A percentile compares a stretch with the other conserved stretches of the same genome.
Evolutionary conservation across 2,329 filamentous ascomycete genomes (phyloP).

Genomic region (Penicillium verrucosum): DNA sequence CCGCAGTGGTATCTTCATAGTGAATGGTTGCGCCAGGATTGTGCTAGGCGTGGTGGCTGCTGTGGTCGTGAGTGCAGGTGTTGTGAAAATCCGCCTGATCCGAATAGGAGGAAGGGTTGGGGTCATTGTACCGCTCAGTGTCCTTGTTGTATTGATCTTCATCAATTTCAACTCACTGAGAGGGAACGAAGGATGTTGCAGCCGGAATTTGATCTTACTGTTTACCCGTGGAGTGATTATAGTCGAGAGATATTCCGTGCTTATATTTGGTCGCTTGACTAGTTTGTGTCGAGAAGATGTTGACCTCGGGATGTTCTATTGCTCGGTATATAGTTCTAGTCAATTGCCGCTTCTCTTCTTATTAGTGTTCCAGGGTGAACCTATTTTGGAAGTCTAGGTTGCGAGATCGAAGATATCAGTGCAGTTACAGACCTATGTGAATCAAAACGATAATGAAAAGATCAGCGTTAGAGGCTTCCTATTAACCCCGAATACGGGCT

Average conservation of each 20-base stretch:
- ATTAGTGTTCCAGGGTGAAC: background rate
- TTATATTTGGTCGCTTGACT: constrained; percentile 7
- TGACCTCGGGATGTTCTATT: background rate
- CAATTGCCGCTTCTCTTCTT: background rate
- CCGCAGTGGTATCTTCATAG: constrained; percentile 6
- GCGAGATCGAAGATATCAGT: background rate
- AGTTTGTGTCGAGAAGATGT: background rate
- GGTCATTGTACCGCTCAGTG: constrained; percentile 7
- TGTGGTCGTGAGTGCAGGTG: constrained; percentile 10
- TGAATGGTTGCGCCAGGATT: constrained; percentile 6
- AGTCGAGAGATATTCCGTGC: constrained; percentile 8
- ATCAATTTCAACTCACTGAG: background rate
- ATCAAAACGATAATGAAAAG: background rate
- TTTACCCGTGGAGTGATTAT: constrained; percentile 3
- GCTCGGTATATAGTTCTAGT: background rate
- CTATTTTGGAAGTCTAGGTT: background rate
- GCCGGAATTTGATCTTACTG: constrained; percentile 4
- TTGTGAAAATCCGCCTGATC: constrained; percentile 1
- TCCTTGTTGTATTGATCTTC: constrained; percentile 2
- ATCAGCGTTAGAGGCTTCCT: background rate
- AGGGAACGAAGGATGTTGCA: background rate
- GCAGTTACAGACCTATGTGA: background rate
- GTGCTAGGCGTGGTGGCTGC: constrained; percentile 6
- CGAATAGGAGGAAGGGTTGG: constrained; percentile 2
- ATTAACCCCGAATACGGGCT: background rate